These are phyloP conservation scores for Solanum verrucosum DNA, from an alignment of 257 asterid genomes.

Conservation along the genomic window DNA sequence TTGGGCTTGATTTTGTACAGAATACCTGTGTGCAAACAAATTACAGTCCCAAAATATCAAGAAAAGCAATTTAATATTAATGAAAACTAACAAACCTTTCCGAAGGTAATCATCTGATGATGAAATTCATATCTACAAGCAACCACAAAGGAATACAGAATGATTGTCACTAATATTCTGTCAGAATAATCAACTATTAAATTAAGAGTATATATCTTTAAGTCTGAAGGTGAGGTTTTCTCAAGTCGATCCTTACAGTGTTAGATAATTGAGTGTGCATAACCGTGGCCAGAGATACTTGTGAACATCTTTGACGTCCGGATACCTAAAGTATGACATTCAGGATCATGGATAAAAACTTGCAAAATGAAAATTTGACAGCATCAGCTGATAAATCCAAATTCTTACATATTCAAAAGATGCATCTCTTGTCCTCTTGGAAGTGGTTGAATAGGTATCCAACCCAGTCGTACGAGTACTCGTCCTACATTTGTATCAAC, in stretches of 20 bases:
- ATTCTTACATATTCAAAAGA: constrained; percentile 31
- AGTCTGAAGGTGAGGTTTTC: neutral
- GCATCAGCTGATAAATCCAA: neutral
- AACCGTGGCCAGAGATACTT: constrained; percentile 48
- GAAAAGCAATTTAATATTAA: neutral
- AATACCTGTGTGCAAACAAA: constrained; percentile 40
- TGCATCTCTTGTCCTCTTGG: constrained; percentile 39
- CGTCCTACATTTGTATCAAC: constrained; percentile 56
- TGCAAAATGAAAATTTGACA: neutral
- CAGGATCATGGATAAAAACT: neutral
- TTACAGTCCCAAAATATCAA: neutral
- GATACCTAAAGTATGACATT: constrained; percentile 27
- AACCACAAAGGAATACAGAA: neutral
- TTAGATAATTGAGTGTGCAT: neutral
- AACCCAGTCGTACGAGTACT: constrained; percentile 44
- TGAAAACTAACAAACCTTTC: constrained; percentile 31
- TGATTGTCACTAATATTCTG: neutral
- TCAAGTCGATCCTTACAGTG: constrained; percentile 21
- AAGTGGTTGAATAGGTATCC: constrained; percentile 54
- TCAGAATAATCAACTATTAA: neutral
- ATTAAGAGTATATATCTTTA: neutral
- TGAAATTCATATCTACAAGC: constrained; percentile 39
- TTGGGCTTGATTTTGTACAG: constrained; percentile 75
- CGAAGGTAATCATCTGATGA: constrained; percentile 37
- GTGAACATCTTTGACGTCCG: constrained; percentile 31